phyloP scores from a whole-genome alignment of 2,329 filamentous ascomycete species.

The Colletotrichum sp. region DNA sequence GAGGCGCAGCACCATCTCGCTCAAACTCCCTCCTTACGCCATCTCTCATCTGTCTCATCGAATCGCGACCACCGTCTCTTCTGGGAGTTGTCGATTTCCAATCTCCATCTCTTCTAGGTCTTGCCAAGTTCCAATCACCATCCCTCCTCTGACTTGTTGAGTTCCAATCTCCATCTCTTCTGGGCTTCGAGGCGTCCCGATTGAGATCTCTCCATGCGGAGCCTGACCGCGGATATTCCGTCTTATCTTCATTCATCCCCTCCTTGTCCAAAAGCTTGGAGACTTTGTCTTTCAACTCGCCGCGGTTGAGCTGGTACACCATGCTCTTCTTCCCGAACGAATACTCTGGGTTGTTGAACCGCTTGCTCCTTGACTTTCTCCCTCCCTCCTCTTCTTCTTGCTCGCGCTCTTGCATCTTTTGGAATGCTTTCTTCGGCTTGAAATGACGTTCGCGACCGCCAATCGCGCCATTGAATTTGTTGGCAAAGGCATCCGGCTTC shows the following conservation, averaged over 20 bases:
- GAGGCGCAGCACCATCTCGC: not conserved
- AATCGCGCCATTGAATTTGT: not conserved
- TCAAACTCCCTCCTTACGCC: not conserved
- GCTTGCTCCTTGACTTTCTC: constrained; percentile 50
- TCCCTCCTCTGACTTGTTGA: not conserved
- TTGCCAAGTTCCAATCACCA: not conserved
- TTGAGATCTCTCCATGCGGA: not conserved
- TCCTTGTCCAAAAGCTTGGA: constrained; percentile 18
- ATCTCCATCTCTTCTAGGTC: not conserved
- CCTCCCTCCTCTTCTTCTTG: constrained; percentile 35
- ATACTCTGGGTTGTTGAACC: constrained; percentile 56
- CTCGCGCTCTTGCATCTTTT: constrained; percentile 39
- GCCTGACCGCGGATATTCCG: not conserved
- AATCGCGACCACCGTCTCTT: not conserved
- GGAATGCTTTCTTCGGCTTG: constrained; percentile 59
- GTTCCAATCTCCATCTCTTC: not conserved
- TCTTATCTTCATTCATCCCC: not conserved
- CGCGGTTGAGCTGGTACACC: constrained; percentile 59
- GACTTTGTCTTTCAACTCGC: constrained; percentile 37
- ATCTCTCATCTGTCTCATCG: not conserved
- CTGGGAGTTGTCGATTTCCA: not conserved
- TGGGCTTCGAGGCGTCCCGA: not conserved
- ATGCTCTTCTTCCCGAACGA: constrained; percentile 60
- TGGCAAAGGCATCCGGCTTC: constrained; percentile 4
- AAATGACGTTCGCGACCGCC: constrained; percentile 28